Conservation (phyloP, 192 early-diverging fungal genomes). For the Lobosporangium transversale region DNA sequence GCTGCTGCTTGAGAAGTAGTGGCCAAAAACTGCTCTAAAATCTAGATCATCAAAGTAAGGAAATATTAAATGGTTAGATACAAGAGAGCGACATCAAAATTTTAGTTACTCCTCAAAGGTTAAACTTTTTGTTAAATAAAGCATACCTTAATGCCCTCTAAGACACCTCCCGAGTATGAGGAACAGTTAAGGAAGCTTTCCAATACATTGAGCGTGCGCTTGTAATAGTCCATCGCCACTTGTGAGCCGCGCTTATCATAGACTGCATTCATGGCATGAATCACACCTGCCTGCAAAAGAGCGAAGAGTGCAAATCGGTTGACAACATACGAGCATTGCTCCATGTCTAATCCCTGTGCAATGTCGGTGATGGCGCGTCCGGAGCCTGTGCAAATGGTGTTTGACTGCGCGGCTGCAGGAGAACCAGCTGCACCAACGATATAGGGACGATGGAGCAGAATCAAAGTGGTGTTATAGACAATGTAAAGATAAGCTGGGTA, state of each 20-base stretch:
- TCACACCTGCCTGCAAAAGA: slow-evolving; percentile 45
- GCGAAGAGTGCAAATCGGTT: slow-evolving; percentile 49
- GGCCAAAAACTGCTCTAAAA: slow-evolving; percentile 47
- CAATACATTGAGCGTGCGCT: slow-evolving; percentile 33
- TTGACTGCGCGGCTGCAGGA: slow-evolving; percentile 46
- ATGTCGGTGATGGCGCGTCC: slow-evolving; percentile 53
- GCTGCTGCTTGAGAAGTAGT: slow-evolving; percentile 38
- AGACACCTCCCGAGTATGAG: slow-evolving; percentile 43
- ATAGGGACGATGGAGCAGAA: slow-evolving; percentile 62
- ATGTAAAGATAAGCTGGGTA: slow-evolving; percentile 52
- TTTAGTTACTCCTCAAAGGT: too few relatives aligned
- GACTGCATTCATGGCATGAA: slow-evolving; percentile 51
- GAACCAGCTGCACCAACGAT: slow-evolving; percentile 56
- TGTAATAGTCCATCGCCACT: slow-evolving; percentile 49
- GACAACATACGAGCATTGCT: slow-evolving; percentile 48
- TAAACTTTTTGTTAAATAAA: too few relatives aligned
- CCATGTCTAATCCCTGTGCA: slow-evolving; percentile 41
- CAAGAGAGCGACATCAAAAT: too few relatives aligned
- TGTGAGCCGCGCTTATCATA: slow-evolving; percentile 49
- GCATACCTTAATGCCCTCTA: slow-evolving; percentile 45
- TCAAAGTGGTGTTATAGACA: slow-evolving; percentile 57
- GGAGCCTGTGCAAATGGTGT: slow-evolving; percentile 52
- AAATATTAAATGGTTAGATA: background rate
- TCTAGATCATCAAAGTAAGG: slow-evolving; percentile 15
- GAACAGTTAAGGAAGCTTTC: slow-evolving; percentile 38